Evolutionary conservation across 2,329 filamentous ascomycete genomes (phyloP).

Genomic region (Parastagonospora avenae): DNA sequence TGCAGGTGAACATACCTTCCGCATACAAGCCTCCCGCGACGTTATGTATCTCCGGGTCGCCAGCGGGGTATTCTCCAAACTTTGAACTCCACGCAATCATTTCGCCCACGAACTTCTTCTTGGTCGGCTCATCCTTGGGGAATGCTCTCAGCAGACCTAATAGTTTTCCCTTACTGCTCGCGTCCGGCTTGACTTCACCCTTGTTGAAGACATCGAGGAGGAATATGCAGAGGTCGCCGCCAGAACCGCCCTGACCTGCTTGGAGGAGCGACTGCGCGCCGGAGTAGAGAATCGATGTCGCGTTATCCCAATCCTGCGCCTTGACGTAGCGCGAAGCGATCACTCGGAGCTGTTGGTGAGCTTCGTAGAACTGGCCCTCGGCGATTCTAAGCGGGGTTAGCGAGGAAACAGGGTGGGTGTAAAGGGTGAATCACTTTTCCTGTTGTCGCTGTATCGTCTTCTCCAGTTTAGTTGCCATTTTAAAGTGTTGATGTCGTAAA

Average conservation of each 20-base stretch:
- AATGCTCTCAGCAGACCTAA: conserved; percentile 82
- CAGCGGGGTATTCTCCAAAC: conserved; percentile 84
- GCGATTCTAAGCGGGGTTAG: conserved; percentile 66
- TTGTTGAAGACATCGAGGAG: conserved; percentile 91
- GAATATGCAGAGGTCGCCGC: conserved; percentile 86
- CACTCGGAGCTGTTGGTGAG: conserved; percentile 95
- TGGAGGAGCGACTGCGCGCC: conserved; percentile 86
- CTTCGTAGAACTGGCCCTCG: conserved; percentile 95
- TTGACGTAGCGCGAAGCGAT: conserved; percentile 95
- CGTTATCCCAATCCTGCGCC: conserved; percentile 79
- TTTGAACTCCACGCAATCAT: conserved; percentile 88
- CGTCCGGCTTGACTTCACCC: conserved; percentile 77
- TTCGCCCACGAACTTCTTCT: conserved; percentile 90
- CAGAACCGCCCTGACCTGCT: conserved; percentile 91
- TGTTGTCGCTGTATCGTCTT: conserved; percentile 78
- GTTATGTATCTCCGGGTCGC: conserved; percentile 93
- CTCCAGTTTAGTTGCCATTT: conserved; percentile 62
- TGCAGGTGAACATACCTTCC: conserved; percentile 58
- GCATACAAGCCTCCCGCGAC: conserved; percentile 86
- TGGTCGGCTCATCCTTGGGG: conserved; percentile 79
- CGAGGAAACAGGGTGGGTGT: not conserved
- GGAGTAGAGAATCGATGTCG: conserved; percentile 82
- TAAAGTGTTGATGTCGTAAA: not conserved
- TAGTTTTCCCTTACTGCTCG: conserved; percentile 73
- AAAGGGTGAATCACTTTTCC: conserved; percentile 62